phyloP scores from a whole-genome alignment of 805 yeast species.

The Debaryomyces maramus region DNA sequence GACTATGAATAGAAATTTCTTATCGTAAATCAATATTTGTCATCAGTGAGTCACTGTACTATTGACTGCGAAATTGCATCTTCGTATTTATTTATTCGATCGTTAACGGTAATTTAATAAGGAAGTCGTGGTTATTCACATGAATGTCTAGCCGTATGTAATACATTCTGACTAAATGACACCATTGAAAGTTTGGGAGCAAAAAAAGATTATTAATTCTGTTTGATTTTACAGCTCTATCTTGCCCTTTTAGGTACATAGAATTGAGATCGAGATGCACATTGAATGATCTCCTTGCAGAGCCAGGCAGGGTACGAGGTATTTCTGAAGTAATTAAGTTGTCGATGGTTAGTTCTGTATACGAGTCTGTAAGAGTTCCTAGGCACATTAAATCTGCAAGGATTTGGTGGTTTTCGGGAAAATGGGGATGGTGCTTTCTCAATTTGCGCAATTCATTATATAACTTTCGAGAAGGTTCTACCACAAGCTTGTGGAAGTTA shows the following conservation, averaged over 20 bases:
- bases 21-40: too few species aligned
- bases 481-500: slow-evolving; percentile 3
- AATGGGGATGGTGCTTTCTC: not conserved
- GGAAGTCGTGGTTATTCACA: not conserved
- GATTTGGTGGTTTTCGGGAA: not conserved
- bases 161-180: slow-evolving; percentile 7
- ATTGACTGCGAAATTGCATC: not conserved
- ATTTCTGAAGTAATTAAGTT: not conserved
- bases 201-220: slow-evolving; percentile 10
- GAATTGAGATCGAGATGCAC: slow-evolving; percentile 5
- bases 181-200: slow-evolving; percentile 9
- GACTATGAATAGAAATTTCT: too few species aligned
- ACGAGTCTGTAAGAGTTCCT: slow-evolving; percentile 3
- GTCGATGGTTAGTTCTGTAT: slow-evolving; percentile 6
- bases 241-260: slow-evolving; percentile 7
- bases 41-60: not conserved
- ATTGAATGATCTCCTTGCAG: not conserved
- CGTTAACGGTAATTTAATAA: not conserved
- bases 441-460: not conserved
- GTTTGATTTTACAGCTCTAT: slow-evolving; percentile 5
- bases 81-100: not conserved
- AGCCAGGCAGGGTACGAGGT: not conserved
- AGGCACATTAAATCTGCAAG: not conserved
- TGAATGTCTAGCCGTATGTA: slow-evolving; percentile 3
- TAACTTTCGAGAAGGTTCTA: slow-evolving; percentile 4